phyloP scores from a whole-genome alignment of 2,329 filamentous ascomycete genomes.

The Arachnomyces sp. region DNA sequence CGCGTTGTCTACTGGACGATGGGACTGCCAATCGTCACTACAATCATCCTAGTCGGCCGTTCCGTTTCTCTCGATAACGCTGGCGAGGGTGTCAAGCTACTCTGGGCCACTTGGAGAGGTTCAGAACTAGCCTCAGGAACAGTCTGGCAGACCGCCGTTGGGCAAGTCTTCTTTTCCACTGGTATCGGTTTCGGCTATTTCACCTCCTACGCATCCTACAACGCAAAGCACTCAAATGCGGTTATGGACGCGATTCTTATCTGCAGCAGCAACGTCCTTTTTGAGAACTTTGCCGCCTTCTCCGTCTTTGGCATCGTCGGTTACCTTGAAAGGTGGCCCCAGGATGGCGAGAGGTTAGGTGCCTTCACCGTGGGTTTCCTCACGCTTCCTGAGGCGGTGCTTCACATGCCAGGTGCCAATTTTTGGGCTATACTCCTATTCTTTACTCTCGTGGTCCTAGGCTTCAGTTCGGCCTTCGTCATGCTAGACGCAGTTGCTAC shows the following conservation, averaged over 20 bases:
- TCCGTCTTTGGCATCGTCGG: conserved; percentile 48
- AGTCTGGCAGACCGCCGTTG: conserved; percentile 49
- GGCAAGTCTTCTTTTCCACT: conserved; percentile 51
- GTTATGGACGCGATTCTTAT: conserved; percentile 50
- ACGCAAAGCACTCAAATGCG: conserved; percentile 46
- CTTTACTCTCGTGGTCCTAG: conserved; percentile 49
- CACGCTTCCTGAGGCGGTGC: conserved; percentile 46
- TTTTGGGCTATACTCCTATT: conserved; percentile 50
- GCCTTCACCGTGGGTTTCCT: conserved; percentile 49
- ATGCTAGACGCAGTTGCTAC: conserved; percentile 50
- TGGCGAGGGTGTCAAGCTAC: conserved; percentile 40
- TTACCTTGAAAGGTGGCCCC: conserved; percentile 28
- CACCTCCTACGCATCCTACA: conserved; percentile 49
- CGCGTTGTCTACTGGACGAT: conserved; percentile 52
- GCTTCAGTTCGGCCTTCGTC: conserved; percentile 49
- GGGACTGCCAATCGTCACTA: conserved; percentile 48
- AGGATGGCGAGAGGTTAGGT: conserved; percentile 23
- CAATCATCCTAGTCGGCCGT: conserved; percentile 46
- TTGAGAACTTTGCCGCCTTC: conserved; percentile 43
- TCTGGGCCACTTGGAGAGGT: conserved; percentile 38
- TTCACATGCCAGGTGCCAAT: conserved; percentile 47
- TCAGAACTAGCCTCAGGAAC: conserved; percentile 40
- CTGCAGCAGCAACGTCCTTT: conserved; percentile 45
- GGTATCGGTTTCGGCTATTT: conserved; percentile 51
- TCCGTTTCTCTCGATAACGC: conserved; percentile 46